Conservation (phyloP, 192 early-diverging fungal species). For the Dispira simplex region DNA sequence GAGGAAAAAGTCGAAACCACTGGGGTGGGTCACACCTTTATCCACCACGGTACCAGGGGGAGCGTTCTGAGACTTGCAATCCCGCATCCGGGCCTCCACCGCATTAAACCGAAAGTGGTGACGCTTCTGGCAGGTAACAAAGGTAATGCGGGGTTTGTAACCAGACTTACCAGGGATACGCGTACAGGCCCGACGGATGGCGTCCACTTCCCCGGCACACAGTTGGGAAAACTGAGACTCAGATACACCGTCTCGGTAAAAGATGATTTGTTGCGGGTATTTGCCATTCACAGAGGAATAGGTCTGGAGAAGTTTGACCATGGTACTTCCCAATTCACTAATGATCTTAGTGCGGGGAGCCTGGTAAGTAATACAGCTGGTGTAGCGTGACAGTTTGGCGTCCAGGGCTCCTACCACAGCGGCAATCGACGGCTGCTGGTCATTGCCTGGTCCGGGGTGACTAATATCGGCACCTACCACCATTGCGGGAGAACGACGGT, state of each 20-base stretch:
- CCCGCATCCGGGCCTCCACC: slow-evolving; percentile 32
- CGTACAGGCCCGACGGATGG: slow-evolving; percentile 44
- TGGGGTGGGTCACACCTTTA: slow-evolving; percentile 53
- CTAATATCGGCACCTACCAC: slow-evolving; percentile 86
- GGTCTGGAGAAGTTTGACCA: slow-evolving; percentile 44
- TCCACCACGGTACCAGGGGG: slow-evolving; percentile 72
- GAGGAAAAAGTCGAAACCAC: slow-evolving; percentile 76
- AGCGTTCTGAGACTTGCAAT: slow-evolving; percentile 59
- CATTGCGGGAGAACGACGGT: slow-evolving; percentile 52
- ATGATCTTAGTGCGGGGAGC: slow-evolving; percentile 57
- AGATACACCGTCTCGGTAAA: slow-evolving; percentile 84
- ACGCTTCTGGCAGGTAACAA: slow-evolving; percentile 56
- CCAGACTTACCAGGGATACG: slow-evolving; percentile 30
- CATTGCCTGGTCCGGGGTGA: slow-evolving; percentile 59
- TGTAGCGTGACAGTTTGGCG: slow-evolving; percentile 39
- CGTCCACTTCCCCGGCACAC: slow-evolving; percentile 53
- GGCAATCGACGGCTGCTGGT: slow-evolving; percentile 53
- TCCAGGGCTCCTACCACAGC: slow-evolving; percentile 61
- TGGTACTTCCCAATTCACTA: slow-evolving; percentile 42
- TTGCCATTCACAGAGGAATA: slow-evolving; percentile 32
- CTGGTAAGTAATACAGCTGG: slow-evolving; percentile 46
- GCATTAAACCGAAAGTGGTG: slow-evolving; percentile 75
- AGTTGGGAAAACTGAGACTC: slow-evolving; percentile 76
- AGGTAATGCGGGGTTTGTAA: slow-evolving; percentile 69
- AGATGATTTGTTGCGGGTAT: slow-evolving; percentile 61